Conservation (phyloP, 106 monocot species). For the Phalaenopsis aphrodite region DNA sequence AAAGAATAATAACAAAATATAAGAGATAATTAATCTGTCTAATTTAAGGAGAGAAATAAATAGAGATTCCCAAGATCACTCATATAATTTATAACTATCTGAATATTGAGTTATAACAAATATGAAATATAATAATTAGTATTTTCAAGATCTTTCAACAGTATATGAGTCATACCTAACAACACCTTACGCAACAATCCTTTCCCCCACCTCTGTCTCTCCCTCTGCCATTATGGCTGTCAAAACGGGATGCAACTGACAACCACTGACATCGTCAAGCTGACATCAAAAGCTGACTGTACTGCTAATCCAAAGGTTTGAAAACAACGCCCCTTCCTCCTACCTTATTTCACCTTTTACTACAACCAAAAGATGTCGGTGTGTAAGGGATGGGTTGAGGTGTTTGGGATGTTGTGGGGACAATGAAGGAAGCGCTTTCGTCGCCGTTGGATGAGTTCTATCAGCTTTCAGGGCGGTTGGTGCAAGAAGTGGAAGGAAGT, state of each 20-base stretch:
- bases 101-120: too few relatives aligned
- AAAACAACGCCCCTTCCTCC: slow-evolving; percentile 49
- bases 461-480: slow-evolving; percentile 62
- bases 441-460: slow-evolving; percentile 52
- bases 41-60: too few relatives aligned
- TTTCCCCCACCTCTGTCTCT: too few relatives aligned
- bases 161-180: too few relatives aligned
- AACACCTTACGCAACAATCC: too few relatives aligned
- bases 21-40: too few relatives aligned
- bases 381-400: slow-evolving; percentile 29
- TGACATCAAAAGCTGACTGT: slow-evolving; percentile 39
- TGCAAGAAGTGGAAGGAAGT: slow-evolving; percentile 53
- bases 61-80: too few relatives aligned
- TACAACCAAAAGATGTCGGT: slow-evolving; percentile 96
- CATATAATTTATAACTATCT: too few relatives aligned
- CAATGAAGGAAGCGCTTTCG: slow-evolving; percentile 44
- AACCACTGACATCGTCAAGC: slow-evolving; percentile 19
- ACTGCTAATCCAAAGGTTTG: slow-evolving; percentile 23
- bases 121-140: too few relatives aligned
- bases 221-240: background rate
- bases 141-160: too few relatives aligned
- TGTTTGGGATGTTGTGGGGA: slow-evolving; percentile 10
- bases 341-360: slow-evolving; percentile 98
- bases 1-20: too few relatives aligned
- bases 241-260: background rate